A percentile compares a stretch with the other conserved stretches of the same genome.
Evolutionary conservation across 768 basidiomycete genomes (phyloP).

Genomic region (Mycena albidolilacea): DNA sequence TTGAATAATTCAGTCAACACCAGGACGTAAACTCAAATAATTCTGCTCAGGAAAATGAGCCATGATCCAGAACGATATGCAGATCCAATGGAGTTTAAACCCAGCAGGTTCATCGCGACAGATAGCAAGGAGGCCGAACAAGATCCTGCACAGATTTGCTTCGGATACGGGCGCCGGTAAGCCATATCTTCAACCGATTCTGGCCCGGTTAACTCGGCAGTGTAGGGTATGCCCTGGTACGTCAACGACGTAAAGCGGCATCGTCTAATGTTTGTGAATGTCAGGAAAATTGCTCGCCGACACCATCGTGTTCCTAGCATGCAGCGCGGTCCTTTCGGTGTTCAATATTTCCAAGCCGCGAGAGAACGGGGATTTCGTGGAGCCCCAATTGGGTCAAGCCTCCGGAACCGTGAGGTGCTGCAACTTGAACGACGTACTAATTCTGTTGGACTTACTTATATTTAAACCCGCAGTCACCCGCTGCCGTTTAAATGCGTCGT

Average conservation of each 20-base stretch:
- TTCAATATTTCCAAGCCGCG: slow-evolving; percentile 23
- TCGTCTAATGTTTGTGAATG: not conserved
- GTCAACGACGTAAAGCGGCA: no score
- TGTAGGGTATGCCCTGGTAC: slow-evolving; percentile 19
- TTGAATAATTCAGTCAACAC: not conserved
- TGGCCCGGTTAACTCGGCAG: no score
- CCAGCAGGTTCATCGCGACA: slow-evolving; percentile 30
- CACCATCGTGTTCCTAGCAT: slow-evolving; percentile 15
- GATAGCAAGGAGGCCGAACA: slow-evolving; percentile 3
- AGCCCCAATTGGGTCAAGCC: not conserved
- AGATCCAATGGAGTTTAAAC: slow-evolving; percentile 35
- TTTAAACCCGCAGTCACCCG: not conserved
- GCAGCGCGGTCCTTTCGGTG: slow-evolving; percentile 24
- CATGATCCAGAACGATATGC: slow-evolving; percentile 35
- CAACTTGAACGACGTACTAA: not conserved
- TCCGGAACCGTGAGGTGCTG: no score
- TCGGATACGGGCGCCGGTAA: slow-evolving; percentile 34
- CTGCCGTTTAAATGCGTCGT: slow-evolving; percentile 27
- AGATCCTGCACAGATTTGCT: slow-evolving; percentile 23
- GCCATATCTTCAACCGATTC: not conserved
- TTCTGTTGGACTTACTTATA: not conserved
- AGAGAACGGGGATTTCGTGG: not conserved
- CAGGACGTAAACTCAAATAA: not conserved
- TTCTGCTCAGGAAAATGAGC: slow-evolving; percentile 34
- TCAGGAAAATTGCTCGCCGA: slow-evolving; percentile 23